Base-by-base conservation (phyloP, 2,329 filamentous ascomycete genomes). In the Sporothrix pallida region DNA sequence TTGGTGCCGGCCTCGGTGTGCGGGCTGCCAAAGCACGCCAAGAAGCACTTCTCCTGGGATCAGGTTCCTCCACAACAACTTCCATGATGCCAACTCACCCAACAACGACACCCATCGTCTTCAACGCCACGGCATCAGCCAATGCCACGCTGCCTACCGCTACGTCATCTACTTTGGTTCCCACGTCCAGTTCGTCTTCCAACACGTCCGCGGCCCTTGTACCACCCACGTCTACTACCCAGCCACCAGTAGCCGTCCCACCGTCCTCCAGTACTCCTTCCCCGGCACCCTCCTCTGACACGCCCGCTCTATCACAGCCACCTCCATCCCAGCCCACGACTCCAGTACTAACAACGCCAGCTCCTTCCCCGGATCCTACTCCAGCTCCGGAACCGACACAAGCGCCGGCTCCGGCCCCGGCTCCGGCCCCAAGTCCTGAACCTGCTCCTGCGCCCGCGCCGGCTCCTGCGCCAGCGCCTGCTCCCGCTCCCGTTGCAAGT, bases 311-410 rank as follows among this genome's bases (percentile, higher is more conserved):
- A 10, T 9, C 58, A 63, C 17, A 17, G 8, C 37, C 31, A 44
- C 17, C 60, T 17, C 17, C 60, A 17, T n/a, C 72, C 1, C 13
- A 48, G 20, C 31, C 68, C 20, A 37, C 65, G 37, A 65, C 65
- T 44, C 9, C 20, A 9, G 23, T 23, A 8, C 71, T 52, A 15
- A 54, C 42, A 7, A 50, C 56, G 44, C 60, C 31, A 23, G n/a
- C 37, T 13, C 31, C 60, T 12, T 65, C 37, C 13, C 26, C 70
- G 31, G 17, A 42, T 56, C 72, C 58, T 10, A 20, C 54, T 15
- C 44, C 71, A n/a, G 44, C 67, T 9, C 72, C 72, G n/a, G n/a
- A 20, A 37, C 67, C 56, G 15, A 56, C 72, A 42, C 26, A 69
- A 6, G 48, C 46, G 1, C 58, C 58, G 6, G 17, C 54, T 42